A percentile compares a stretch with the other conserved stretches of the same genome.
Conservation (phyloP, 805 yeast species). For the Wickerhamiella sergipiensis region DNA sequence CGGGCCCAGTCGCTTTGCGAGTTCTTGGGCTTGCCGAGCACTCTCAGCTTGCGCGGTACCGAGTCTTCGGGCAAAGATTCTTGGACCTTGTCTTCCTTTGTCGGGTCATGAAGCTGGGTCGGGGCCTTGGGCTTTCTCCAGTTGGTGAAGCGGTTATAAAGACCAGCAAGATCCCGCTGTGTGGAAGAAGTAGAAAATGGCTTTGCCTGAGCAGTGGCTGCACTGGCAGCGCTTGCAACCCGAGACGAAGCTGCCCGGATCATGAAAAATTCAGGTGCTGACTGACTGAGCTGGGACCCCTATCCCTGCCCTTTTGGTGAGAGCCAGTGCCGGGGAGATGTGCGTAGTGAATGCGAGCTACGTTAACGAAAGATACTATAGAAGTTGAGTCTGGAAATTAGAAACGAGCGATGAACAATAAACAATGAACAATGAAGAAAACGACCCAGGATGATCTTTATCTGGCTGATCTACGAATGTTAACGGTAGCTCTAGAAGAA, state of each 20-base stretch:
- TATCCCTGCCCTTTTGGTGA: no score
- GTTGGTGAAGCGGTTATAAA: conserved; percentile 11
- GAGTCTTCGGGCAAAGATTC: conserved; percentile 13
- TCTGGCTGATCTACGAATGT: not conserved
- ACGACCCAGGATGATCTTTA: no score
- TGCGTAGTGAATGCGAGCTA: no score
- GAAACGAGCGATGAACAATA: no score
- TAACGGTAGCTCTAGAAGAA: conserved; percentile 31
- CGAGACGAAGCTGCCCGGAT: not conserved
- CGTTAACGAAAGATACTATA: no score
- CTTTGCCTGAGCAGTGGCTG: not conserved
- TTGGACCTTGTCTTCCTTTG: conserved; percentile 9
- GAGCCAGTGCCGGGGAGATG: no score
- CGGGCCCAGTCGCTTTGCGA: conserved; percentile 9
- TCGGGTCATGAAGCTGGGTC: conserved; percentile 15
- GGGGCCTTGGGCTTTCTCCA: conserved; percentile 10
- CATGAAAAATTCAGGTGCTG: not conserved
- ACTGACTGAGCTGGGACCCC: no score
- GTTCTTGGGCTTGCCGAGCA: conserved; percentile 14
- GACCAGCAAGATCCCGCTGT: conserved; percentile 6
- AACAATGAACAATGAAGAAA: no score
- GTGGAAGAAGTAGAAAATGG: conserved; percentile 4
- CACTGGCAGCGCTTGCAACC: not conserved
- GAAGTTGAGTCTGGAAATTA: no score
- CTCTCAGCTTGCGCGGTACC: conserved; percentile 12